Evolutionary conservation across 106 monocot species (phyloP).

Genomic region (Apostasia ramifera): DNA sequence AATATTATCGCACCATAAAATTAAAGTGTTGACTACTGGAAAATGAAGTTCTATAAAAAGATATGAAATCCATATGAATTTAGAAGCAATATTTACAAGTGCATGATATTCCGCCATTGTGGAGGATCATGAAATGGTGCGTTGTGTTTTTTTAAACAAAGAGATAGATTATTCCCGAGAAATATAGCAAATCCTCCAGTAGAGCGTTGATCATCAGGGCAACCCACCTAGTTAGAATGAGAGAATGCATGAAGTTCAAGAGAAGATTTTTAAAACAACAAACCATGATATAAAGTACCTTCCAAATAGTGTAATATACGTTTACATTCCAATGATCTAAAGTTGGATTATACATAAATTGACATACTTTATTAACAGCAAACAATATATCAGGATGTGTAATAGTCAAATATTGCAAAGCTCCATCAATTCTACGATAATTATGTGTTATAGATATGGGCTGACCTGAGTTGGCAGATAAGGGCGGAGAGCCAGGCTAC

Average conservation of each 20-base stretch:
- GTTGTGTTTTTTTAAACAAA: constrained; percentile 1
- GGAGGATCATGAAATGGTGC: constrained; percentile 1
- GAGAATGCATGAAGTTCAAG: background rate
- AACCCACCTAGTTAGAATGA: constrained; percentile 5
- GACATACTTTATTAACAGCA: background rate
- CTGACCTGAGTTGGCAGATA: too few species aligned
- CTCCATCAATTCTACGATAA: too few species aligned
- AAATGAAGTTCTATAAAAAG: background rate
- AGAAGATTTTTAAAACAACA: too few species aligned
- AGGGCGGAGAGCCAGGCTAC: too few species aligned
- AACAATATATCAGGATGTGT: background rate
- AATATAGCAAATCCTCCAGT: background rate
- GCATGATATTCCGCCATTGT: constrained; percentile 2
- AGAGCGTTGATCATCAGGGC: background rate
- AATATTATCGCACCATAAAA: constrained; percentile 10
- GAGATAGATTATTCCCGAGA: constrained; percentile 6
- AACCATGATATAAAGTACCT: too few species aligned
- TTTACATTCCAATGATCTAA: too few species aligned
- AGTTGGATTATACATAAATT: too few species aligned
- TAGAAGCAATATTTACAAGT: background rate
- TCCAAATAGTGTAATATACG: too few species aligned
- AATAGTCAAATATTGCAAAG: too few species aligned
- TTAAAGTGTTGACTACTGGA: background rate
- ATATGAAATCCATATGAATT: constrained; percentile 1
- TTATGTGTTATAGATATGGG: too few species aligned